Evolutionary conservation across 352 stramenopile genomes (phyloP).

Genomic region (Globisporangium carolinianum): DNA sequence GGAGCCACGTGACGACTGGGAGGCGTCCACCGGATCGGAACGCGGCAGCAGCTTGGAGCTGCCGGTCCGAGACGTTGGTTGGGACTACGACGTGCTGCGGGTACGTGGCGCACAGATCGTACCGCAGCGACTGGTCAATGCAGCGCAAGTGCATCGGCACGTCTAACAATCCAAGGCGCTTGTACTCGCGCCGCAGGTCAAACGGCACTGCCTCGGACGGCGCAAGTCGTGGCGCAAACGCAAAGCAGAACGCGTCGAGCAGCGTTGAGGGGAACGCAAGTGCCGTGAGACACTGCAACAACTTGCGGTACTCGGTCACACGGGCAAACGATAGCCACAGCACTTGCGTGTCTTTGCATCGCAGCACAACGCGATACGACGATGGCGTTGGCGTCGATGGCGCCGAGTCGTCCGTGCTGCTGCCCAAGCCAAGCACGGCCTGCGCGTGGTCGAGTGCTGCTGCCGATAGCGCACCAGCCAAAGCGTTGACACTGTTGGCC

Average conservation of each 20-base stretch:
- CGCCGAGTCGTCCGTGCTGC: neutral
- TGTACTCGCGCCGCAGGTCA: slow-evolving; percentile 73
- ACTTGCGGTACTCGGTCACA: slow-evolving; percentile 62
- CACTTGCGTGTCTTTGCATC: slow-evolving; percentile 75
- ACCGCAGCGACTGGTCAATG: slow-evolving; percentile 70
- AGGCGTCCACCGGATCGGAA: slow-evolving; percentile 71
- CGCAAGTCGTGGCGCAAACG: slow-evolving; percentile 56
- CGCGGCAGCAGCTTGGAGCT: slow-evolving; percentile 61
- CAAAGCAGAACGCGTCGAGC: slow-evolving; percentile 80
- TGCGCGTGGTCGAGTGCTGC: slow-evolving; percentile 50
- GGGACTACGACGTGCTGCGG: slow-evolving; percentile 92
- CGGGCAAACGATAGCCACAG: slow-evolving; percentile 63
- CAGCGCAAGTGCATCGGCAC: slow-evolving; percentile 58
- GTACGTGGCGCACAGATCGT: slow-evolving; percentile 93
- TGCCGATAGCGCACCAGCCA: slow-evolving; percentile 3
- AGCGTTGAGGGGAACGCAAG: slow-evolving; percentile 68
- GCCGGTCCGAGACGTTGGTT: slow-evolving; percentile 85
- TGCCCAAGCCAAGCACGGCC: slow-evolving; percentile 42
- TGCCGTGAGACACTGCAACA: slow-evolving; percentile 71
- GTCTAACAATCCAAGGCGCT: slow-evolving; percentile 67
- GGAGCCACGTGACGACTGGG: slow-evolving; percentile 71
- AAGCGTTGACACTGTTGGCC: no score
- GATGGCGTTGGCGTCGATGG: slow-evolving; percentile 10
- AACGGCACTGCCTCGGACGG: slow-evolving; percentile 76
- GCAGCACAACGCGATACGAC: slow-evolving; percentile 62